phyloP scores from a whole-genome alignment of 805 yeast species.

The Pichia heedii region DNA sequence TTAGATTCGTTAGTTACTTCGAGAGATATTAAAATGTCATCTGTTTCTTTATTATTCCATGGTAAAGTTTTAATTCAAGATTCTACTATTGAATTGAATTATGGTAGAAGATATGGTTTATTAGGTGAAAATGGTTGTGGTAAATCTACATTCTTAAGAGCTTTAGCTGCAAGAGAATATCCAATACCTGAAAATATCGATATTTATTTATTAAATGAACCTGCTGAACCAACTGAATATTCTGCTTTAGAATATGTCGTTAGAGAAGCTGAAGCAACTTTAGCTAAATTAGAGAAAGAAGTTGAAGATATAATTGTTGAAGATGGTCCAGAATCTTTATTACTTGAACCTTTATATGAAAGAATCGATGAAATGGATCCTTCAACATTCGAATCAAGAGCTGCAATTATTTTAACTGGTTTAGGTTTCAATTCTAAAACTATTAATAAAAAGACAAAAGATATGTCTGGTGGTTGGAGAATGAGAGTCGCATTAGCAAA shows the following conservation, averaged over 20 bases:
- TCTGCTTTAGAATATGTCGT: constrained; percentile 96
- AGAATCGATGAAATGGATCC: constrained; percentile 96
- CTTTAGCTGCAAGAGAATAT: constrained; percentile 91
- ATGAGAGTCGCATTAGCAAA: constrained; percentile 99
- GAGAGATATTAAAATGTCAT: constrained; percentile 85
- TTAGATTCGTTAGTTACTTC: constrained; percentile 81
- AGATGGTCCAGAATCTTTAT: constrained; percentile 89
- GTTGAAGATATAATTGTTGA: constrained; percentile 84
- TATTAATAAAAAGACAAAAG: constrained; percentile 89
- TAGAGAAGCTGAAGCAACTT: constrained; percentile 88
- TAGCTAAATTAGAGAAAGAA: constrained; percentile 81
- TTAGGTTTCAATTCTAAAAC: constrained; percentile 87
- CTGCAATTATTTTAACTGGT: constrained; percentile 93
- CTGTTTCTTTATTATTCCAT: constrained; percentile 89
- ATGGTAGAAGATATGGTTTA: constrained; percentile 95
- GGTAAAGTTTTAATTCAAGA: constrained; percentile 96
- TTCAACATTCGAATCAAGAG: constrained; percentile 90
- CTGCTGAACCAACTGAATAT: constrained; percentile 88
- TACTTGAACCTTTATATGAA: constrained; percentile 85
- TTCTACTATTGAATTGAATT: constrained; percentile 84
- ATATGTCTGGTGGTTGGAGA: constrained; percentile 99
- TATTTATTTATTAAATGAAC: constrained; percentile 89
- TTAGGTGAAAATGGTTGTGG: constrained; percentile 99
- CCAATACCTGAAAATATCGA: constrained; percentile 92
- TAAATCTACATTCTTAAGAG: constrained; percentile 88